These are phyloP conservation scores for Hericium rajendrae DNA, from an alignment of 768 basidiomycete genomes.

Conservation along the genomic window DNA sequence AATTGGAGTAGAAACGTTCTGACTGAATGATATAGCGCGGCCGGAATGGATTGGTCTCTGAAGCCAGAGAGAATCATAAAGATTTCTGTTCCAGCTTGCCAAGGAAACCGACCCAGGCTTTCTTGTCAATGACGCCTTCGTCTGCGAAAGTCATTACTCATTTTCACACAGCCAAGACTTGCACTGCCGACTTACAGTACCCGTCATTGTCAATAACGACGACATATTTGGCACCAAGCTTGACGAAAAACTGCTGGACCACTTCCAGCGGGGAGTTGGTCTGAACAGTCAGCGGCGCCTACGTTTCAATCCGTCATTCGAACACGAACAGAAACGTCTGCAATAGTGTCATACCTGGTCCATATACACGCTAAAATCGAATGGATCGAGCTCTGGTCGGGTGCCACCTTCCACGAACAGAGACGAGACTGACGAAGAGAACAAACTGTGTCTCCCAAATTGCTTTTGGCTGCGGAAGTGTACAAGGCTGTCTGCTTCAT, in stretches of 20 bases:
- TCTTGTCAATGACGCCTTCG: constrained; percentile 89
- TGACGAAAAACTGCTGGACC: constrained; percentile 88
- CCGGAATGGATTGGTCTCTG: too few species aligned
- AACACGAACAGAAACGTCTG: not conserved
- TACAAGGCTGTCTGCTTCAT: constrained; percentile 57
- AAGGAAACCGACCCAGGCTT: constrained; percentile 86
- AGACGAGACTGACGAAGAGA: constrained; percentile 55
- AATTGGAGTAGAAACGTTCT: too few species aligned
- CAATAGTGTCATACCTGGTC: constrained; percentile 48
- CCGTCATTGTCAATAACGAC: constrained; percentile 78
- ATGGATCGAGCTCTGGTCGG: constrained; percentile 36
- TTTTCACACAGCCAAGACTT: not conserved
- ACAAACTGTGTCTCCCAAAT: constrained; percentile 26
- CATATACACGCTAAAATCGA: constrained; percentile 85
- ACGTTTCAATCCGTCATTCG: not conserved
- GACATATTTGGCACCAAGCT: constrained; percentile 87
- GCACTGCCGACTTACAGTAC: constrained; percentile 43
- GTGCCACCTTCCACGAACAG: constrained; percentile 32
- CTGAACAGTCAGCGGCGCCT: constrained; percentile 85
- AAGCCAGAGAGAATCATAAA: not conserved
- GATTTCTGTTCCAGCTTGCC: constrained; percentile 51
- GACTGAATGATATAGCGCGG: too few species aligned
- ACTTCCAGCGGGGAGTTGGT: constrained; percentile 84
- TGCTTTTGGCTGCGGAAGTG: constrained; percentile 47
- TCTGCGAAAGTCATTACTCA: constrained; percentile 32